A percentile compares a stretch with the other conserved stretches of the same genome.
Evolutionary conservation across 805 yeast genomes (phyloP).

Genomic region (Wilhelminamyces savonicus): DNA sequence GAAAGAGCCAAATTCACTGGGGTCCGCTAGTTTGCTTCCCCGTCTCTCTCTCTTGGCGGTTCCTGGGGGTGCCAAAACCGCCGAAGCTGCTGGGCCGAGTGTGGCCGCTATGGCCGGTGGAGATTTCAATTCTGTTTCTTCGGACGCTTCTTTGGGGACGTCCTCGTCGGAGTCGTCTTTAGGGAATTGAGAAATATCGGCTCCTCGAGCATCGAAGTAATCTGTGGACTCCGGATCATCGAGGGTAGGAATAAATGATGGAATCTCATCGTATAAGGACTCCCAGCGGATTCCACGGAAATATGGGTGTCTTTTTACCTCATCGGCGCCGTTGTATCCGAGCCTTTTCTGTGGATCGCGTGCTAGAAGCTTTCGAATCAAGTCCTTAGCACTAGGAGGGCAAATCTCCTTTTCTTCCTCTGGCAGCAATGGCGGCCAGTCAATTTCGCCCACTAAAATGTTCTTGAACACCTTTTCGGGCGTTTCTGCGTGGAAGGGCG

Average conservation of each 20-base stretch:
- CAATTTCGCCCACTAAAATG: constrained; percentile 64
- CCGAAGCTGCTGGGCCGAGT: constrained; percentile 7
- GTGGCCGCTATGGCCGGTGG: constrained; percentile 5
- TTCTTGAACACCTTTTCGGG: constrained; percentile 81
- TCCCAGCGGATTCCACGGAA: constrained; percentile 74
- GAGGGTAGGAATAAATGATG: constrained; percentile 75
- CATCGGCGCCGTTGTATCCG: constrained; percentile 74
- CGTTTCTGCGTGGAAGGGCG: constrained; percentile 84
- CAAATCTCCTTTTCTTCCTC: constrained; percentile 50
- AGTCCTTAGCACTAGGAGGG: constrained; percentile 64
- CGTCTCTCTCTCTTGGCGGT: constrained; percentile 54
- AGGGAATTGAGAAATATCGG: constrained; percentile 60
- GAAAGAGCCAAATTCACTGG: constrained; percentile 85
- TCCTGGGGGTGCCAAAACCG: constrained; percentile 10
- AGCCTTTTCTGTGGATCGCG: constrained; percentile 62
- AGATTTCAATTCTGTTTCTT: constrained; percentile 9
- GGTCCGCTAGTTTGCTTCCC: constrained; percentile 65
- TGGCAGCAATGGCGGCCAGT: constrained; percentile 71
- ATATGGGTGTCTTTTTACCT: constrained; percentile 74
- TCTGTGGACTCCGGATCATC: constrained; percentile 85
- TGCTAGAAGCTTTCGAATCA: constrained; percentile 56
- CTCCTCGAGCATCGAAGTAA: constrained; percentile 89
- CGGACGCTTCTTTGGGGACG: constrained; percentile 3
- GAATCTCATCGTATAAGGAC: constrained; percentile 58
- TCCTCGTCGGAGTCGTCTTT: constrained; percentile 36